Evolutionary conservation across 148 eudicot genomes (phyloP), one percentile per base, ranked within the genome.

Genomic region (Nepenthes mirabilis): DNA sequence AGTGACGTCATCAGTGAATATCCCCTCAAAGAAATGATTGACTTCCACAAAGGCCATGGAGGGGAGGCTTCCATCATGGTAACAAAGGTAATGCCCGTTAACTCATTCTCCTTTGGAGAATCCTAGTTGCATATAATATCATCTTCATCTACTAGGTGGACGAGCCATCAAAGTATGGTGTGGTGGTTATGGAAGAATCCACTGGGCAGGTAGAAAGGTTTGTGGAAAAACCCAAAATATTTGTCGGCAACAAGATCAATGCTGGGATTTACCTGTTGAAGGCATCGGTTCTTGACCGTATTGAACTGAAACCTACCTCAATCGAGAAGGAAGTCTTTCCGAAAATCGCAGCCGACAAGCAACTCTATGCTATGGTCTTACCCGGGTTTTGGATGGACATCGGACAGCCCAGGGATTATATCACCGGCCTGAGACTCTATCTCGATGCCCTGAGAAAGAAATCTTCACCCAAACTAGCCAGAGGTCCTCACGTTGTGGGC

Each of bases 341-440:
- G 2, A 64, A 66, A 43, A 74, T 80, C 36, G 81, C 84, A 8
- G 67, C 74, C 0, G 79, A 74, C 63, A 72, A 73, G 37, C 70
- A 65, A 47, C 81, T 80, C 9, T 77, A 56, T 66, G 84, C 84
- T 6, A 80, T 80, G 84, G 81, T 80, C 10, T 62, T 77, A 33
- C 78, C 70, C 0, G 96, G 98, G 14, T 93, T 93, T 61, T 93
- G 98, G 98, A 93, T 93, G 98, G 98, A 93, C 79, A 82, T 93
- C 52, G 98, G 98, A 10, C 96, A 93, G 63, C 98, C 98, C 34
- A 80, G 79, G 65, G 98, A 93, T 58, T 88, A 88, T 75, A 88
- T 93, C 57, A 79, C 91, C 0, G 98, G 98, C 71, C 77, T 93
- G 33, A 82, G 91, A 57, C 91, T 88, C 57, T 93, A 93, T 76